Percentiles rank a stretch among this genome's conserved stretches.
Evolutionary conservation across 768 basidiomycete genomes (phyloP).

Genomic region (Hericium erinaceus): DNA sequence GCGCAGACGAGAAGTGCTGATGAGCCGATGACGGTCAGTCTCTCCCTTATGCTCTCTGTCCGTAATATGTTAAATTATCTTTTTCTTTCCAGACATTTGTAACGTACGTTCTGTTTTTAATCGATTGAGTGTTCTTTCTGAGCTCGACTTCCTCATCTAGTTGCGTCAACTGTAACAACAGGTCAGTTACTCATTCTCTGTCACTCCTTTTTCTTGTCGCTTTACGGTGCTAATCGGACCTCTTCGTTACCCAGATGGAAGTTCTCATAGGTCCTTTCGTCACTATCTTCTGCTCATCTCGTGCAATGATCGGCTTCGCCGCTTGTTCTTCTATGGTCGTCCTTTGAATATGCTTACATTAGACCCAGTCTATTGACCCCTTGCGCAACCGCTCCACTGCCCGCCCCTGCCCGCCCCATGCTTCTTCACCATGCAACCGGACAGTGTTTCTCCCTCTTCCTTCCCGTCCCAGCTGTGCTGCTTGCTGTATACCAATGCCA

Average conservation of each 20-base stretch:
- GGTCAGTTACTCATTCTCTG: constrained; percentile 20
- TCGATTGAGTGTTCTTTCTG: constrained; percentile 1
- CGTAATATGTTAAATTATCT: constrained; percentile 5
- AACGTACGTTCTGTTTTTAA: constrained; percentile 39
- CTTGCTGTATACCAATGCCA: no score
- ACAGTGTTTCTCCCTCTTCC: no score
- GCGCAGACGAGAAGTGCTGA: constrained; percentile 96
- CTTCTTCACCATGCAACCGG: no score
- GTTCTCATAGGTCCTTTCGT: constrained; percentile 36
- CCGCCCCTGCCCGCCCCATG: no score
- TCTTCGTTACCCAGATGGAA: constrained; percentile 38
- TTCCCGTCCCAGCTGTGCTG: no score
- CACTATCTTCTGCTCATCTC: no score
- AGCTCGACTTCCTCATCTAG: constrained; percentile 21
- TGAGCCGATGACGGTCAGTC: constrained; percentile 92
- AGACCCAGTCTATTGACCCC: background rate
- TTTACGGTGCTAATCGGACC: background rate
- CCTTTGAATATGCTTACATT: background rate
- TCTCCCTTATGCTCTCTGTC: background rate
- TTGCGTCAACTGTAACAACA: constrained; percentile 60
- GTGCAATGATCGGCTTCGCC: background rate
- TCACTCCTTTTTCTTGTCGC: background rate
- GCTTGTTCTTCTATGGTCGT: no score
- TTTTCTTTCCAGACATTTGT: constrained; percentile 62
- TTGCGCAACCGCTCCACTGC: no score